Base-by-base conservation (phyloP, 495 filamentous ascomycete genomes). In the Neurospora intermedia region DNA sequence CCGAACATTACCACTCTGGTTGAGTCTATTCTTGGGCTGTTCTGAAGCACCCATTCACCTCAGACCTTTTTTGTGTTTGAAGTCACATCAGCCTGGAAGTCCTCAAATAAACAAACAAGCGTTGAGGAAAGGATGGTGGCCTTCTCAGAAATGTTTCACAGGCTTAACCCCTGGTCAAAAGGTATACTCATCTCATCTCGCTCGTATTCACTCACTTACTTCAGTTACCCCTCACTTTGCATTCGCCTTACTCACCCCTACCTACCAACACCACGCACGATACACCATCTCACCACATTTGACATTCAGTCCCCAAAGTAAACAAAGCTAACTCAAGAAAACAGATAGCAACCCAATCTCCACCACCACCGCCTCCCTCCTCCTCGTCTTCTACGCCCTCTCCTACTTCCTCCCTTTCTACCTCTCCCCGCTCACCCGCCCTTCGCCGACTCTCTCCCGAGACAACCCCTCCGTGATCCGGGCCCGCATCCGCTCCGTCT, bases 341-440 rank as follows among this genome's bases (percentile, higher is more conserved):
- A 73, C n/a, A 73, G 18, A 31, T 1, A 59, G 9, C 18, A 23
- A 13, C 71, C 78, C 74, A 62, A 75, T 78, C 76, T 76, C 70
- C 69, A 71, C 75, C 41, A 46, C 43, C 16, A 70, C 77, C 11
- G 78, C 80, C 69, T 54, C 69, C 45, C 11, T 75, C 66, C 76
- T 75, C 27, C 70, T 94, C 88, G 80, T 94, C 71, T 79, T 90
- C 72, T 93, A 95, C 80, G 97, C 94, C 6, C 78, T 93, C 73
- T 80, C 91, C 84, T 99, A 98, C 84, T 93, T 98, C 81, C 82
- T 92, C 42, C 94, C 96, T 42, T 93, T 99, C 85, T 98, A 98
- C 83, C 83, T 95, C 74, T 96, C 90, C 31, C 76, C 88, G 7
- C 84, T 88, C 40, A 96, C 94, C 7, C 91, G 94, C 23, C 94